A percentile compares a stretch with the other conserved stretches of the same genome.
phyloP scores from a whole-genome alignment of 2,329 filamentous ascomycete species.

The Phaeophleospora eucalypticola region DNA sequence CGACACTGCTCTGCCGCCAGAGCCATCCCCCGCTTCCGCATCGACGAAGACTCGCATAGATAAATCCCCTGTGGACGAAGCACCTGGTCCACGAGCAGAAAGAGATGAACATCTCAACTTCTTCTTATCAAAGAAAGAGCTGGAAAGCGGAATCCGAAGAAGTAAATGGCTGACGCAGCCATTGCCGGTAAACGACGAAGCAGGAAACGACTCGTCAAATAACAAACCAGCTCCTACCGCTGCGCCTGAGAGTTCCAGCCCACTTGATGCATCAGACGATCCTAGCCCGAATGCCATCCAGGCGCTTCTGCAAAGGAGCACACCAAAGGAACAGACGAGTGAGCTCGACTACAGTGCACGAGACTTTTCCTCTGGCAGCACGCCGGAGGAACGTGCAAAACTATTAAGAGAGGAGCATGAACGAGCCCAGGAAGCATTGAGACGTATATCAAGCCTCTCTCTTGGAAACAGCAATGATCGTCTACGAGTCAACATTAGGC shows the following conservation, averaged over 20 bases:
- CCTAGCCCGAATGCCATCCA: no score
- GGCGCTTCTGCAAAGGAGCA: conserved; percentile 3
- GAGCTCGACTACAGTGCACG: no score
- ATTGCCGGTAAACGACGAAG: background rate
- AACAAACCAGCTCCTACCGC: background rate
- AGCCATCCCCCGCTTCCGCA: conserved; percentile 20
- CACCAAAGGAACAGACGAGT: background rate
- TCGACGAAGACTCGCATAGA: conserved; percentile 14
- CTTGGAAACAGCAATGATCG: conserved; percentile 76
- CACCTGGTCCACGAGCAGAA: conserved; percentile 22
- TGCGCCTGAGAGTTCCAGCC: no score
- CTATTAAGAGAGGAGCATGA: conserved; percentile 33
- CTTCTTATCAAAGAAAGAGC: conserved; percentile 64
- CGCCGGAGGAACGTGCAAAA: conserved; percentile 44
- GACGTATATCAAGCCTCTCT: conserved; percentile 71
- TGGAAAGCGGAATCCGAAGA: conserved; percentile 62
- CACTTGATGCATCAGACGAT: no score
- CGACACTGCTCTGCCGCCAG: conserved; percentile 53
- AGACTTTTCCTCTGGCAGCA: conserved; percentile 19
- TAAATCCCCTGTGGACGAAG: conserved; percentile 11
- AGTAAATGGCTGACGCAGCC: conserved; percentile 56
- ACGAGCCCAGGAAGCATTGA: conserved; percentile 70
- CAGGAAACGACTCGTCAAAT: conserved; percentile 1
- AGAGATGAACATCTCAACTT: conserved; percentile 62
- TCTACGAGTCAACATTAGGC: conserved; percentile 74